Base-by-base conservation (phyloP, 2,329 filamentous ascomycete species). In the Cercospora janseana region DNA sequence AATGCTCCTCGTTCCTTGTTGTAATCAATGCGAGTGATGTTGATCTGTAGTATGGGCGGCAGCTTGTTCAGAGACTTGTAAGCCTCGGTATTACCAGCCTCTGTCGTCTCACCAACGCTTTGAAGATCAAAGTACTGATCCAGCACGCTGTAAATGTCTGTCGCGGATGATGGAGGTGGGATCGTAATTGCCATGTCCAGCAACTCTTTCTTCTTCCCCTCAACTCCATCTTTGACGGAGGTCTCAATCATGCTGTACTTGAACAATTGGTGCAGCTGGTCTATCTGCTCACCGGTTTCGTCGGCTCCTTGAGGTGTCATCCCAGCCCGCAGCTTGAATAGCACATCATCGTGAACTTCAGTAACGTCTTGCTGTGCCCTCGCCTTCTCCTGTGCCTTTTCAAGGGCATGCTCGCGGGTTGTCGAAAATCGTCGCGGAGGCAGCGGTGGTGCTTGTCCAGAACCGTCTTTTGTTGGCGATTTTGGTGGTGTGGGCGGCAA, bases 281-380 rank as follows among this genome's bases (percentile, higher is more conserved):
- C 93, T 15, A 83, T 72, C 68, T 96, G 92, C 57, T 94, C 86
- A 3, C 86, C 86, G 35, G 83, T 79, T 5, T 77, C 71, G 50
- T 88, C 81, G 13, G 23, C 18, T 8, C 78, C 79, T n/a, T 78
- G 79, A 4, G 88, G 80, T 50, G 79, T 83, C 63, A 97, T 91
- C 2, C 92, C 91, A 45, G 88, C 90, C 63, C 93, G 87, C n/a
- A 96, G 76, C 43, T 93, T 86, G 64, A 92, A 90, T 51, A 96
- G 81, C 20, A 95, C 87, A 62, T 92, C 93, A 51, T 89, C 89
- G 73, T 96, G 91, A 37, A 96, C 92, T 69, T 98, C 93, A 9
- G 90, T 90, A 4, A 96, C 92, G 70, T 98, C 93, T 70, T 98
- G 91, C 65, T 98, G 93, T 42, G 64, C 41, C 44, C 52, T 64